Base-by-base conservation (phyloP, 192 early-diverging fungal genomes). In the Chytriomyces sp. region DNA sequence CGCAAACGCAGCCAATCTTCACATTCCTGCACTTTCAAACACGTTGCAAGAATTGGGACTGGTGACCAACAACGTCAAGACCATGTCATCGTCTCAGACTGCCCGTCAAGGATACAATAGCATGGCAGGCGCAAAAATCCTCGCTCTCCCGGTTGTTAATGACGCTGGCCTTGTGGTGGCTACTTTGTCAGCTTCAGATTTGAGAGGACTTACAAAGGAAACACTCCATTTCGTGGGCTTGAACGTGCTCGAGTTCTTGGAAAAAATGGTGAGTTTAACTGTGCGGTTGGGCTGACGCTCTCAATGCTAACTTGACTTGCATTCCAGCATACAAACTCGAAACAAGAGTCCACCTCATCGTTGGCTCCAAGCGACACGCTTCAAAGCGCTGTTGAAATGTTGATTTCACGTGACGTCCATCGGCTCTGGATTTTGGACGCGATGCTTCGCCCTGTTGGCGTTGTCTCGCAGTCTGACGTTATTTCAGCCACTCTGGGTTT, bases 131-230 rank as follows among this genome's bases (percentile, higher is more conserved):
- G 73, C 79, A 40, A 78, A 84, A 39, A 54, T 88, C 5, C 73
- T 73, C 25, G 89, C 84, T n/a, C 65, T 90, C 19, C 84, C 89
- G 3, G 81, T 91, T 25, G 39, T 90, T n/a, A 72, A 89, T 44
- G 64, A 66, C 65, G 61, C 70, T 14, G 74, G 79, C 12, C 25
- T 68, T 31, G 77, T 88, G 26, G 73, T 80, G 3, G 80, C 70
- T 44, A 87, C 73, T 40, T 61, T 89, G 0, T 81, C 78, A 25
- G 73, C 82, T 8, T 79, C 79, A 26, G 88, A 89, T 60, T 61
- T 89, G 31, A 75, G 83, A 19, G 81, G 81, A 17, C 63, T 86
- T n/a, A 74, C 78, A 26, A 74, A 77, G 31, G 67, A 70, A 26
- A 85, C 68, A 28, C 74, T 89, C 22, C 70, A 74, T 22, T 52